phyloP scores from a whole-genome alignment of 2,329 filamentous ascomycete species.

The Pseudomassariella vexata region DNA sequence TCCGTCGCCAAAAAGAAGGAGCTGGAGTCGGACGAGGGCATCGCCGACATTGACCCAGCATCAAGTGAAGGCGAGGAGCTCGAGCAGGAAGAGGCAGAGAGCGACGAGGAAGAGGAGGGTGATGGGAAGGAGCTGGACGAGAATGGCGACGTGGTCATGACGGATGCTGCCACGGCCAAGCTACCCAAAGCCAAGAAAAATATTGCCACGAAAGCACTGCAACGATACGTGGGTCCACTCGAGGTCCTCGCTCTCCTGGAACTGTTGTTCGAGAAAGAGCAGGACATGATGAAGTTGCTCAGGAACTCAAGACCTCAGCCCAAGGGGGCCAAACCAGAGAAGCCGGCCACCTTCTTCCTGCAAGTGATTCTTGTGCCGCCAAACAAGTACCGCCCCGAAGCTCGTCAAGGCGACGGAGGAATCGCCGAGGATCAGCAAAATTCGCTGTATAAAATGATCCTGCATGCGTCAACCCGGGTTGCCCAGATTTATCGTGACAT shows the following conservation, averaged over 20 bases:
- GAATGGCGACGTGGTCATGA: conserved; percentile 53
- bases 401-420: conserved; percentile 70
- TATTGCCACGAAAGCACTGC: conserved; percentile 33
- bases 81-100: conserved; percentile 35
- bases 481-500: conserved; percentile 70
- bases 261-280: conserved; percentile 80
- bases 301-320: conserved; percentile 69
- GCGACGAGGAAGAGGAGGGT: conserved; percentile 35
- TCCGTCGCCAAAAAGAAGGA: conserved; percentile 32
- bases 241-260: conserved; percentile 76
- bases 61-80: conserved; percentile 35
- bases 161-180: conserved; percentile 34
- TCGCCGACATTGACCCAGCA: conserved; percentile 58
- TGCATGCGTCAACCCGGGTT: conserved; percentile 69
- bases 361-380: conserved; percentile 82
- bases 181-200: conserved; percentile 27
- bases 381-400: conserved; percentile 85
- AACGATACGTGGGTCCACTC: conserved; percentile 74
- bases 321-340: conserved; percentile 58
- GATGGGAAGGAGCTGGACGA: conserved; percentile 44
- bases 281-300: conserved; percentile 75
- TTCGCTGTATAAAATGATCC: conserved; percentile 75
- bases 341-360: conserved; percentile 90
- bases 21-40: conserved; percentile 59
- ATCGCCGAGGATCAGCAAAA: conserved; percentile 89